Evolutionary conservation across 768 basidiomycete species (phyloP).

Genomic region (Boletus barrowsii): DNA sequence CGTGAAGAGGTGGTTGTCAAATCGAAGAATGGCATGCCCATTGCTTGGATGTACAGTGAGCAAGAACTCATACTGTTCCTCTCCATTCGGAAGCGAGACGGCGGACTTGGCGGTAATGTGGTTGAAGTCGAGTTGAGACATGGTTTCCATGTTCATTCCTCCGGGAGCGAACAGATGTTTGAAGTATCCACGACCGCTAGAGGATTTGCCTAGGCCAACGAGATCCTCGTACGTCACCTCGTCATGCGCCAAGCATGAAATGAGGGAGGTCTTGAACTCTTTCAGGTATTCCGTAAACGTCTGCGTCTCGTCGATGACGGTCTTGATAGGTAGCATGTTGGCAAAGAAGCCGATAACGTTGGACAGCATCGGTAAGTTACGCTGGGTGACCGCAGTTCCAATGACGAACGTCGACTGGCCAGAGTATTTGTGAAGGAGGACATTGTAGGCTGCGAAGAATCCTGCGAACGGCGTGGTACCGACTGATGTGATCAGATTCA

Average conservation of each 20-base stretch:
- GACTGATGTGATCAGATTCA: slow-evolving; percentile 14
- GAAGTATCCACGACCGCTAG: slow-evolving; percentile 28
- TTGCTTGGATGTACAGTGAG: slow-evolving; percentile 26
- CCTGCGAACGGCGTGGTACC: slow-evolving; percentile 27
- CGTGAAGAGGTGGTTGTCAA: slow-evolving; percentile 29
- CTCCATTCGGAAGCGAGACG: slow-evolving; percentile 26
- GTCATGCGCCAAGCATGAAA: slow-evolving; percentile 22
- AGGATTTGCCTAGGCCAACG: slow-evolving; percentile 25
- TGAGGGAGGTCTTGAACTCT: slow-evolving; percentile 22
- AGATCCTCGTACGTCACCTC: slow-evolving; percentile 32
- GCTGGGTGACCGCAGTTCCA: slow-evolving; percentile 31
- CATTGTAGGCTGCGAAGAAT: slow-evolving; percentile 32
- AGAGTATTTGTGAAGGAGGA: slow-evolving; percentile 35
- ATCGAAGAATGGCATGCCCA: slow-evolving; percentile 26
- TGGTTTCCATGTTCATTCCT: slow-evolving; percentile 27
- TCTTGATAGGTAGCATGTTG: slow-evolving; percentile 31
- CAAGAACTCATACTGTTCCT: slow-evolving; percentile 23
- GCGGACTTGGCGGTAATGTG: slow-evolving; percentile 15
- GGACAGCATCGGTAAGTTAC: slow-evolving; percentile 26
- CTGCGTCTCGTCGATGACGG: slow-evolving; percentile 22
- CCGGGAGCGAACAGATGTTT: slow-evolving; percentile 32
- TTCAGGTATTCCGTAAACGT: slow-evolving; percentile 25
- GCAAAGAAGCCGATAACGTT: slow-evolving; percentile 32
- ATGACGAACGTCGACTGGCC: slow-evolving; percentile 27
- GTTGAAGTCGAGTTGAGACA: slow-evolving; percentile 20